These are phyloP conservation scores for Dissoconium aciculare DNA, from an alignment of 2,329 filamentous ascomycete species.

Conservation along the genomic window DNA sequence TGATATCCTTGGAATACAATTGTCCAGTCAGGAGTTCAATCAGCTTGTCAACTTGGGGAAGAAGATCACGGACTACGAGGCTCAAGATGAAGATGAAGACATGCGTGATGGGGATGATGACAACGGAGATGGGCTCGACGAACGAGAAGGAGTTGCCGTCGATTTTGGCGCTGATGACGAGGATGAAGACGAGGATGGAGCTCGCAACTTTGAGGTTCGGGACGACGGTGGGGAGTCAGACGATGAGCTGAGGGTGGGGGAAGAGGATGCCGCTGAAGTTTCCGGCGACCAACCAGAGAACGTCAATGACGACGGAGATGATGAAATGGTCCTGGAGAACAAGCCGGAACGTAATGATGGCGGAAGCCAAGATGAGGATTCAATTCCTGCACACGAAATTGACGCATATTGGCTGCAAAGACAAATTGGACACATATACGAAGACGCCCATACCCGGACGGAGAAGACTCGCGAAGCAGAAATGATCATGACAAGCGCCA, in stretches of 20 bases:
- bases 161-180: constrained; percentile 90
- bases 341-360: constrained; percentile 36
- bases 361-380: constrained; percentile 39
- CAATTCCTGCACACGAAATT: constrained; percentile 72
- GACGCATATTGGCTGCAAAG: constrained; percentile 96
- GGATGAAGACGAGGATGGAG: constrained; percentile 59
- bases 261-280: constrained; percentile 21
- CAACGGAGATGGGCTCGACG: constrained; percentile 57
- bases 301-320: constrained; percentile 49
- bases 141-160: constrained; percentile 90
- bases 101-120: constrained; percentile 54
- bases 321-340: constrained; percentile 73
- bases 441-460: constrained; percentile 83
- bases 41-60: constrained; percentile 92
- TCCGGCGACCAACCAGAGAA: constrained; percentile 38
- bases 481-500: constrained; percentile 60
- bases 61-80: constrained; percentile 97
- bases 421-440: constrained; percentile 74
- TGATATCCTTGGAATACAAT: constrained; percentile 69
- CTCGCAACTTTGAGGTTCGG: constrained; percentile 68
- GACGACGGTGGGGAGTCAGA: constrained; percentile 69
- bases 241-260: constrained; percentile 39
- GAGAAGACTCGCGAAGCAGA: constrained; percentile 81
- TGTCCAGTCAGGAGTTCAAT: constrained; percentile 86
- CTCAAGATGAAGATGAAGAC: constrained; percentile 86